Base-by-base conservation (phyloP, 345 rosid genomes). In the Cardiospermum halicacabum region DNA sequence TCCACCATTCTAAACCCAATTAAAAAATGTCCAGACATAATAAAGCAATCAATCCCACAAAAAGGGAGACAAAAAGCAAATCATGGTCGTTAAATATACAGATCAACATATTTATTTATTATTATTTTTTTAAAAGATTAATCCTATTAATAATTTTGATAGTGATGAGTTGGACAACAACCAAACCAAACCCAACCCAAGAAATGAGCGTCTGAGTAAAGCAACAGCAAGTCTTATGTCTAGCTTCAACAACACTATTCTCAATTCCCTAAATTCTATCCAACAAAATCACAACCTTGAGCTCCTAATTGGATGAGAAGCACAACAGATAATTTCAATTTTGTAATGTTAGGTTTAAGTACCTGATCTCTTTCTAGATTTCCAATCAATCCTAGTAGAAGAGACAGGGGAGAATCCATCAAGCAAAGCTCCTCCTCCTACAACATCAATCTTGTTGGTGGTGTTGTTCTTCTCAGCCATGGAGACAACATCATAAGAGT, bases 281-380 rank as follows among this genome's bases (percentile, higher is more conserved):
- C 56, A 50, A 21, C 19, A 12, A 21, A 62, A 19, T 2, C 12
- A 60, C 22, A 60, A 56, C 18, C 8, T 56, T 32, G 6, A 11
- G 3, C 11, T n/a, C 51, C 22, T 45, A 5, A 21, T 24, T 51
- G 56, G 30, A 51, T 9, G 12, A 25, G 25, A 12, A 51, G 6
- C 10, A n/a, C n/a, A n/a, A n/a, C n/a, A n/a, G n/a, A n/a, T n/a
- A n/a, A n/a, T n/a, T n/a, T n/a, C n/a, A n/a, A n/a, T n/a, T n/a
- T n/a, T n/a, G n/a, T n/a, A n/a, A n/a, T n/a, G n/a, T n/a, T n/a
- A n/a, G n/a, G n/a, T n/a, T n/a, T n/a, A n/a, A n/a, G 15, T 66
- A 86, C 92, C 94, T 79, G 97, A 75, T 81, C 89, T 84, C 68
- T 78, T 89, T 27, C 96, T 74, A 36, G 97, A 88, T 51, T 81